These are phyloP conservation scores for Penicillium sp. DNA, from an alignment of 2,329 filamentous ascomycete genomes.

Conservation along the genomic window DNA sequence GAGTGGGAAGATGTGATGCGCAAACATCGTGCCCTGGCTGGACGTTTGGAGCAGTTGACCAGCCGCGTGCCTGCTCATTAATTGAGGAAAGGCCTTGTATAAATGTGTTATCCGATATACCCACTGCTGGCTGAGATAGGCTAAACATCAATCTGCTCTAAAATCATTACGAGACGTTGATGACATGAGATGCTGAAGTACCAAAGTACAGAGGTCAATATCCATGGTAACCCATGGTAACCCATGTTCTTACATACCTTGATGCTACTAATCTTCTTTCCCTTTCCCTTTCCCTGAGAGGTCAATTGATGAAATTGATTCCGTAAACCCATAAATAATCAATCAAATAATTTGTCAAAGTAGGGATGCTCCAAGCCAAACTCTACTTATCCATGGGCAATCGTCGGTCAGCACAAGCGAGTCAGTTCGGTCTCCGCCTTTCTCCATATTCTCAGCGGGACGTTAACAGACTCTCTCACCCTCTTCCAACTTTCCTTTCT, in stretches of 20 bases:
- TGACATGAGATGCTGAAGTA: not conserved
- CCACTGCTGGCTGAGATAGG: not conserved
- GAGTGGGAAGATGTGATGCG: slow-evolving; percentile 89
- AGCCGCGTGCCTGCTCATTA: slow-evolving; percentile 25
- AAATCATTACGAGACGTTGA: not conserved
- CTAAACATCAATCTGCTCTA: not conserved
- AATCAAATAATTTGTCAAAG: not conserved
- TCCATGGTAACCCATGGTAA: too few relatives aligned
- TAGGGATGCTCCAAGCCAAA: not conserved
- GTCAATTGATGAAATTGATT: not conserved
- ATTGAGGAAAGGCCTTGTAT: not conserved
- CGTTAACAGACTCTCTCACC: slow-evolving; percentile 13
- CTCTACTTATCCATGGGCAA: not conserved
- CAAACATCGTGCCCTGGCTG: slow-evolving; percentile 81
- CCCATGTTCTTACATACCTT: not conserved
- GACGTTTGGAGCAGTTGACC: slow-evolving; percentile 55
- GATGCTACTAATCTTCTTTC: not conserved
- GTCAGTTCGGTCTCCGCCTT: slow-evolving; percentile 19
- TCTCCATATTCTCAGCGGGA: slow-evolving; percentile 15
- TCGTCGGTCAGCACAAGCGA: not conserved
- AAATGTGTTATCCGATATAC: not conserved
- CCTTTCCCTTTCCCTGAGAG: not conserved
- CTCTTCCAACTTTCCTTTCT: slow-evolving; percentile 1
- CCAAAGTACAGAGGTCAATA: not conserved
- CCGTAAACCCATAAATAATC: not conserved